Base-by-base conservation (phyloP, 2,329 filamentous ascomycete species). In the Colletotrichum lini region DNA sequence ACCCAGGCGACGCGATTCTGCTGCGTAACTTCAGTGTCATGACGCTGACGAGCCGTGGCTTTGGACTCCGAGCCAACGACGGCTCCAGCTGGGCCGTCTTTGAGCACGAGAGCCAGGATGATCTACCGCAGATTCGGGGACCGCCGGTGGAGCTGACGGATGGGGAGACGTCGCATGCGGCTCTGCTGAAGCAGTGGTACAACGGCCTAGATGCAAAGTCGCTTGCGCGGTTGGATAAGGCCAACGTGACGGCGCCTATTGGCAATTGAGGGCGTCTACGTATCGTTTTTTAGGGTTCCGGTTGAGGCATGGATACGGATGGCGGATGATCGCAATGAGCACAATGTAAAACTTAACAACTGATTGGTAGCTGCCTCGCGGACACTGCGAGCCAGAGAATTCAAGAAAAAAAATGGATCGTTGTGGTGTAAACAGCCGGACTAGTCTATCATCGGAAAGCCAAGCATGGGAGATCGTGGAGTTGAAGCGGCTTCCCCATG, bases 11-110 rank as follows among this genome's bases (percentile, higher is more conserved):
- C 75, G 84, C 88, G 2, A 82, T 92, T 42, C 82, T 92, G 42
- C 84, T 92, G 49, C 85, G 88, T 30, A 83, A 85, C 58, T 89
- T 92, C 73, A 83, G 84, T 38, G 86, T 90, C 16, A 82, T 86
- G 52, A 82, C 88, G 3, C 79, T 91, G 61, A 85, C 86, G 69
- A 83, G 83, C 56, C 86, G 86, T 63, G 89, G 87, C 2, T 90
- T 88, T 72, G 89, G 88, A 0, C 79, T 91, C 60, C 81, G 84
- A 58, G 85, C 84, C n/a, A 84, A 82, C n/a, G 87, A 88, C 54
- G 82, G 81, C 44, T 91, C 88, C 18, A 86, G 87, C 65, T 92
- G 90, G 88, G 90, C 88, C 2, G 88, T 92, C 3, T 91, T 89
- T 73, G 88, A 90, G 74, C 79, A 80, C 49, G 78, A 81, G 44